phyloP scores from a whole-genome alignment of 306 rosid genomes.

The Quercus glauca region DNA sequence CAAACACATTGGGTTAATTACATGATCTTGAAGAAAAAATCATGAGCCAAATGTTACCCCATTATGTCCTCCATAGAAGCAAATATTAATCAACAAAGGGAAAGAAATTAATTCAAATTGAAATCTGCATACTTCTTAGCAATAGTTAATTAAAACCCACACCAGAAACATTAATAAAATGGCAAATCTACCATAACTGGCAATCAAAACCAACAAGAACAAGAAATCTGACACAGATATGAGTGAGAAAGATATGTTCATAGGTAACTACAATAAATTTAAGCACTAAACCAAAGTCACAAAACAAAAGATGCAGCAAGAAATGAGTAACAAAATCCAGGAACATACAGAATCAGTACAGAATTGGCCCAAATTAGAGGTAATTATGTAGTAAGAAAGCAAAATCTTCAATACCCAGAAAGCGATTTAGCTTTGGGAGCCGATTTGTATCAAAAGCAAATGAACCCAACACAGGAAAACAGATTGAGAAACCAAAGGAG shows the following conservation, averaged over 20 bases:
- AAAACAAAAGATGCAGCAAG: conserved; percentile 7
- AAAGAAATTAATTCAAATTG: not conserved
- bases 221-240: conserved; percentile 19
- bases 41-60: not conserved
- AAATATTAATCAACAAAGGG: not conserved
- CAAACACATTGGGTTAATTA: not conserved
- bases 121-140: not conserved
- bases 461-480: conserved; percentile 21
- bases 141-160: conserved; percentile 14
- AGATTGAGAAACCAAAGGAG: conserved; percentile 10
- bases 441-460: conserved; percentile 34
- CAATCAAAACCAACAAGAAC: conserved; percentile 8
- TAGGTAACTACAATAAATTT: not conserved
- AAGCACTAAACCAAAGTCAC: conserved; percentile 9
- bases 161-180: conserved; percentile 16
- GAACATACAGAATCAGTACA: not conserved
- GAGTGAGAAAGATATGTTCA: not conserved
- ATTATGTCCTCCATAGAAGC: not conserved
- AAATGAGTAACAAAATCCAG: conserved; percentile 23
- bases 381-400: conserved; percentile 4
- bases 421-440: conserved; percentile 25
- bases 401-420: conserved; percentile 27
- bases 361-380: conserved; percentile 7
- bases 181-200: not conserved
- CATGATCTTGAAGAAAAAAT: not conserved